These are phyloP conservation scores for Pichiaceae sp. DNA, from an alignment of 1,139 yeast genomes.

Conservation along the genomic window DNA sequence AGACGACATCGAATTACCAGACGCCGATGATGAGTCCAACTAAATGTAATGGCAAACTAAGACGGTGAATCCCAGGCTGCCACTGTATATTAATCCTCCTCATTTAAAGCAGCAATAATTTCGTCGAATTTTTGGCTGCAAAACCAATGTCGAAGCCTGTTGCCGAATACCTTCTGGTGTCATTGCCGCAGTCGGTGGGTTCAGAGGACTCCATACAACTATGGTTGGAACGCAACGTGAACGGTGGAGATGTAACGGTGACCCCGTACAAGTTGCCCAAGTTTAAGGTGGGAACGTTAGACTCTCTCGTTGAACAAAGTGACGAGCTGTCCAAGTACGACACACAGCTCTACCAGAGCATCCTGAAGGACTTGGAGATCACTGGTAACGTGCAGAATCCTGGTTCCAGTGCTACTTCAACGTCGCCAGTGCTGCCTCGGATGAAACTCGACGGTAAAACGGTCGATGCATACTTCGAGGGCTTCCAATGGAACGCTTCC, in stretches of 20 bases:
- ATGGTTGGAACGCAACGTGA: conserved; percentile 37
- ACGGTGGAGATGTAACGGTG: conserved; percentile 34
- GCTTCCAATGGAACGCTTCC: conserved; percentile 79
- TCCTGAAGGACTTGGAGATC: conserved; percentile 70
- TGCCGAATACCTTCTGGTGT: conserved; percentile 38
- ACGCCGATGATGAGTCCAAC: too few species aligned
- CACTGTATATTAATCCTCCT: too few species aligned
- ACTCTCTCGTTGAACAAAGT: conserved; percentile 80
- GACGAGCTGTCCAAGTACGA: conserved; percentile 84
- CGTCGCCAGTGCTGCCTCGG: conserved; percentile 6
- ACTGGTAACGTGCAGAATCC: conserved; percentile 38
- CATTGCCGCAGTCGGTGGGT: conserved; percentile 42
- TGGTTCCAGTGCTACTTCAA: neutral
- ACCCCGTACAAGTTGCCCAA: conserved; percentile 60
- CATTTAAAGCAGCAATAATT: too few species aligned
- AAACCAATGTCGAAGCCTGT: conserved; percentile 11
- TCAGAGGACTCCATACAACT: conserved; percentile 22
- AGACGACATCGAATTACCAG: too few species aligned
- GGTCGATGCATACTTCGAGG: conserved; percentile 57
- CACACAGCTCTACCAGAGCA: conserved; percentile 58
- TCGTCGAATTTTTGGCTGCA: conserved; percentile 1
- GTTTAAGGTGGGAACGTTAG: conserved; percentile 92
- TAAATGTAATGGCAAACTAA: too few species aligned
- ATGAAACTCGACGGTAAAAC: conserved; percentile 31
- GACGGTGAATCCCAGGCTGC: too few species aligned